Percentiles rank a stretch among this genome's conserved stretches.
Conservation (phyloP, 371 early-diverging fungal species). For the Mortierella sp. region DNA sequence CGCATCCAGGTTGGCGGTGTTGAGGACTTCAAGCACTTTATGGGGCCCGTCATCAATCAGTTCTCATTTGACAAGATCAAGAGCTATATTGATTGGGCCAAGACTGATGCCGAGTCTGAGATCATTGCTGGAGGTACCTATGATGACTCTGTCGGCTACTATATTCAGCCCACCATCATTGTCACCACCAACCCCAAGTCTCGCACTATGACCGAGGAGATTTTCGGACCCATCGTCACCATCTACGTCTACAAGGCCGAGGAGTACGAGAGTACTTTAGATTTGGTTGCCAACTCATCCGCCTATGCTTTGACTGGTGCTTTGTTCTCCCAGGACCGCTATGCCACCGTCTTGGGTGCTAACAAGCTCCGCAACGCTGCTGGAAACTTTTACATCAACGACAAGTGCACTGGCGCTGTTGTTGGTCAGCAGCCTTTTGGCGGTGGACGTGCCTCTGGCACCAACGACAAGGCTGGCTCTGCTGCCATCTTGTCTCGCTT, state of each 20-base stretch:
- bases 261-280: conserved; percentile 79
- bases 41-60: conserved; percentile 85
- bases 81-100: conserved; percentile 86
- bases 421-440: conserved; percentile 99
- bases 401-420: conserved; percentile 98
- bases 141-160: conserved; percentile 92
- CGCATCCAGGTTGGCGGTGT: conserved; percentile 90
- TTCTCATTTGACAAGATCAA: conserved; percentile 95
- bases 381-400: conserved; percentile 99
- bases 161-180: conserved; percentile 92
- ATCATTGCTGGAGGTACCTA: conserved; percentile 87
- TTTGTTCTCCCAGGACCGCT: conserved; percentile 90
- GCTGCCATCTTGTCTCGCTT: conserved; percentile 81
- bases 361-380: conserved; percentile 89
- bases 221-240: conserved; percentile 98
- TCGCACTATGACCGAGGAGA: conserved; percentile 94
- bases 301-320: conserved; percentile 93
- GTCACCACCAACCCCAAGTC: conserved; percentile 87
- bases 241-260: conserved; percentile 89
- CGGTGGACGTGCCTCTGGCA: conserved; percentile 95
- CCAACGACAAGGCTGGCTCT: conserved; percentile 98
- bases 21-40: conserved; percentile 78
- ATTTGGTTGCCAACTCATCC: conserved; percentile 85
- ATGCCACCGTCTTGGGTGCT: conserved; percentile 78
- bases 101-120: conserved; percentile 70